Evolutionary conservation across 2,329 filamentous ascomycete species (phyloP), one percentile per base, ranked within the genome.

Genomic region (Penicillium vulpinum): DNA sequence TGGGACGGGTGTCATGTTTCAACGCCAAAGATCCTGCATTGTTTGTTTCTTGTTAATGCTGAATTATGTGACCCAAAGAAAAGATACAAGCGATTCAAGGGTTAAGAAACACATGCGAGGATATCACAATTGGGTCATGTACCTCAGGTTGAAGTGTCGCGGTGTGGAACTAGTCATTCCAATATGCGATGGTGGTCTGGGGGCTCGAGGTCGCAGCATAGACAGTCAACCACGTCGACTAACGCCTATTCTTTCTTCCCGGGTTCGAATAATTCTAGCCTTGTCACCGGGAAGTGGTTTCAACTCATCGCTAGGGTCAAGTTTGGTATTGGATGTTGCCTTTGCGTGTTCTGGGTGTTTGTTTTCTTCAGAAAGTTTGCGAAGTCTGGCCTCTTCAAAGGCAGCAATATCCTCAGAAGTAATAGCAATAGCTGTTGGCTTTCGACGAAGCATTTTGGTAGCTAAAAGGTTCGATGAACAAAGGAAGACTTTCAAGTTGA

Each of bases 271-370:
- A 61, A 80, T 79, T 54, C 76, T 69, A 31, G 78, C 77, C 62
- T 79, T 80, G 56, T 80, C 78, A 0, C 77, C 78, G 1, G 79
- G 78, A 43, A 81, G 66, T 16, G 79, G 79, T 62, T 80, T 81
- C 65, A 81, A 61, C 59, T 81, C 79, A 68, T 81, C 78, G 57
- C 75, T 81, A 5, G 79, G 78, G 67, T 81, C 78, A 43, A 75
- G 63, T 21, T 67, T 69, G 28, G 57, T 54, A 52, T 67, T 69
- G 40, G 63, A 58, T 41, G 47, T 63, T 24, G 59, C 63, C 44
- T 65, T 67, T 50, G 59, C 45, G 48, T 46, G 48, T 31, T 66
- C 62, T 22, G 58, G 54, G 41, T 59, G 62, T 55, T 67, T 68
- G 33, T 67, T 70, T 61, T 73, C 60, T 46, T 66, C 62, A 28